phyloP scores from a whole-genome alignment of 176 grass and related monocot genomes.

The Hsuehochloa calcarea region DNA sequence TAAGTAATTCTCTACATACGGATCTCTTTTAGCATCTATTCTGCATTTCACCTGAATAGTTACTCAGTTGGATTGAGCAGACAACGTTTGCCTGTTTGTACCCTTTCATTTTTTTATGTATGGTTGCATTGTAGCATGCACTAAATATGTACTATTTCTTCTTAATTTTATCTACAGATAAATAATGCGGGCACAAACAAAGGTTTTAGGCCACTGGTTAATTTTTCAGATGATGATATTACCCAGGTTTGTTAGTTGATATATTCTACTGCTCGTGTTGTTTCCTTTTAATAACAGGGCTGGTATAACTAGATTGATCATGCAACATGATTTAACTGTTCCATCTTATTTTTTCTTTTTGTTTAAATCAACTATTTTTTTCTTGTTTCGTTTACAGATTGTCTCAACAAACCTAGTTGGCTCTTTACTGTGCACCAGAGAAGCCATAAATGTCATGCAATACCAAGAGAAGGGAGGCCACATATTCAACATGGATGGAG shows the following conservation, averaged over 20 bases:
- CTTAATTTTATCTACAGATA: slow-evolving; percentile 63
- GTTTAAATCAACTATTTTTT: slow-evolving; percentile 1
- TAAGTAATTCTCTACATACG: slow-evolving; percentile 39
- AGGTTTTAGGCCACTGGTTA: slow-evolving; percentile 88
- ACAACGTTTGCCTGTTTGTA: background rate
- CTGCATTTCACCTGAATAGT: background rate
- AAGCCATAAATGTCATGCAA: slow-evolving; percentile 86
- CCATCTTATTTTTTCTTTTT: slow-evolving; percentile 24
- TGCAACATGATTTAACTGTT: slow-evolving; percentile 1
- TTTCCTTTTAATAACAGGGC: background rate
- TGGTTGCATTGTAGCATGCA: background rate
- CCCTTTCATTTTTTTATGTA: slow-evolving; percentile 9
- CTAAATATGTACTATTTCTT: slow-evolving; percentile 26
- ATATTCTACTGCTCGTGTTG: background rate
- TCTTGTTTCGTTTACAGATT: slow-evolving; percentile 50
- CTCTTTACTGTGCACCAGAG: slow-evolving; percentile 92
- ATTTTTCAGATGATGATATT: slow-evolving; percentile 98
- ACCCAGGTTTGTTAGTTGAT: slow-evolving; percentile 58
- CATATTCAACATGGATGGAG: slow-evolving; percentile 98
- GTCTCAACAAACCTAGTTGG: slow-evolving; percentile 96
- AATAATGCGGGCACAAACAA: slow-evolving; percentile 99
- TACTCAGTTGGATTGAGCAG: background rate
- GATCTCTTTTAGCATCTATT: background rate
- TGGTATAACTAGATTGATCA: background rate
- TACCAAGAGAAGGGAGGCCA: slow-evolving; percentile 82